Conservation (phyloP, 345 rosid genomes). For the Eutrema yunnanense region DNA sequence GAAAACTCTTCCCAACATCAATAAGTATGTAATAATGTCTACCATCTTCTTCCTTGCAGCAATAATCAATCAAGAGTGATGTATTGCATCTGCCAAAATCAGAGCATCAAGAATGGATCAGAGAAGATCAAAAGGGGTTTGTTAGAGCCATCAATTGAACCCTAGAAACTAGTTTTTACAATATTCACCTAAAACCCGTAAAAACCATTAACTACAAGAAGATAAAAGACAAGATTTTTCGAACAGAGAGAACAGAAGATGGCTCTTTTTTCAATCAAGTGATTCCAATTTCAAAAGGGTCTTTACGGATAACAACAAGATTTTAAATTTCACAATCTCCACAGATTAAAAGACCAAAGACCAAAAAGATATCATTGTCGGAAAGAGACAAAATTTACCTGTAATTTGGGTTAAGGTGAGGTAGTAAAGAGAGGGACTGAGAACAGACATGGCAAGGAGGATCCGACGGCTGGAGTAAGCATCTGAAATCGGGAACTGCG, state of each 20-base stretch:
- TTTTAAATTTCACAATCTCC: neutral
- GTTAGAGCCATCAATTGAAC: neutral
- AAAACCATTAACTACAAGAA: neutral
- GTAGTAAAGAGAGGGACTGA: slow-evolving; percentile 55
- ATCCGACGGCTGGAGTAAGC: slow-evolving; percentile 86
- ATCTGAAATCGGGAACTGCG: slow-evolving; percentile 80
- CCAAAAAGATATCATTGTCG: neutral
- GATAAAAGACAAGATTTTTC: neutral
- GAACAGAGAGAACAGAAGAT: neutral
- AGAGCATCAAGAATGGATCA: slow-evolving; percentile 2
- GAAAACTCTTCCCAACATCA: slow-evolving; percentile 92
- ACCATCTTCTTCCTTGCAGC: slow-evolving; percentile 36
- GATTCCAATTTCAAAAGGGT: neutral
- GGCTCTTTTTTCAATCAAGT: neutral
- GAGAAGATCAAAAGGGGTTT: neutral
- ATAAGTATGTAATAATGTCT: slow-evolving; percentile 64
- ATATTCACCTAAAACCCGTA: neutral
- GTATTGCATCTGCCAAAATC: slow-evolving; percentile 76
- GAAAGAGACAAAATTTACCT: slow-evolving; percentile 35
- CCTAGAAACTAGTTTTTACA: neutral
- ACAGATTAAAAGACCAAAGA: neutral
- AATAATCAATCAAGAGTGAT: slow-evolving; percentile 79
- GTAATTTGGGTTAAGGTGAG: slow-evolving; percentile 79
- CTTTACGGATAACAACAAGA: neutral
- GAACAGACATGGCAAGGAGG: slow-evolving; percentile 85